Base-by-base conservation (phyloP, 257 asterid species). In the Solanum ossicruentum region DNA sequence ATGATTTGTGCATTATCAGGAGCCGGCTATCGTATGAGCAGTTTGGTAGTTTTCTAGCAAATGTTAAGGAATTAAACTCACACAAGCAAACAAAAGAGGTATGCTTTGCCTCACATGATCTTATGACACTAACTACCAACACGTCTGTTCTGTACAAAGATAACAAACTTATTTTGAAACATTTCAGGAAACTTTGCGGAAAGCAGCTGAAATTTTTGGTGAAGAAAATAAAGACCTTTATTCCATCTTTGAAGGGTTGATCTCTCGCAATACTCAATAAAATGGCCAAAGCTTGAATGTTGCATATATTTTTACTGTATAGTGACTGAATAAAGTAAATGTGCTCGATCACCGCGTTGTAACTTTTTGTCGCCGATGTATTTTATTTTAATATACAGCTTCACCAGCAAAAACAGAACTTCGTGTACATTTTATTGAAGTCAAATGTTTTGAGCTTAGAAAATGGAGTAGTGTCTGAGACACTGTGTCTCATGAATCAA, bases 1-100 rank as follows among this genome's bases (percentile, higher is more conserved):
- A 77, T 77, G 82, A 26, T 26, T 77, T 77, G 45, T 77, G 65
- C 63, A 52, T 51, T 77, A 21, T 77, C 86, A 95, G 99, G 89
- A 89, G 92, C 84, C 94, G 98, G 84, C 84, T 96, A 84, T 92
- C 99, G 12, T 95, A 95, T 20, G 97, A 96, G 91, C 98, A 95
- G 89, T 96, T 96, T 80, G 95, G 98, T 21, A 88, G 95, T n/a
- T 96, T 96, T 91, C 93, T 96, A 57, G 92, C 97, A 28, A 96
- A 93, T 87, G 99, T 96, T 80, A 96, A 96, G 94, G 98, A 95
- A 23, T 89, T 96, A 70, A 96, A 95, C 84, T 91, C 99, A 84
- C 98, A 95, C 91, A 95, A 95, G 88, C 98, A 95, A 92, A 92
- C 99, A 7, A 96, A 87, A 88, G 98, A 96, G 97, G 99, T 93